These are phyloP conservation scores for Coniosporium apollinis DNA, from an alignment of 495 filamentous ascomycete species.

Conservation along the genomic window DNA sequence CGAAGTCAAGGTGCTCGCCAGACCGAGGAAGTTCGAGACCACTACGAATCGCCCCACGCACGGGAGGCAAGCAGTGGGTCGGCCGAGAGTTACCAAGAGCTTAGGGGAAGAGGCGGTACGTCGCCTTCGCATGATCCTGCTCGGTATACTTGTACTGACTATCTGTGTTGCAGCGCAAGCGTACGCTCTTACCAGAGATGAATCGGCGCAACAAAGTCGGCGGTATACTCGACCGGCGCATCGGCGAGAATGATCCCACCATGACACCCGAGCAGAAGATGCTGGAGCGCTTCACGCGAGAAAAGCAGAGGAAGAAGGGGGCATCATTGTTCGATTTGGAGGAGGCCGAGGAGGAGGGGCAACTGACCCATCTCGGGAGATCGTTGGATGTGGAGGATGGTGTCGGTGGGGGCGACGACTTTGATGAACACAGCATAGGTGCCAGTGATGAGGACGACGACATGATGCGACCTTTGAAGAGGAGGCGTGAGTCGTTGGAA, in stretches of 20 bases:
- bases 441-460: constrained; percentile 31
- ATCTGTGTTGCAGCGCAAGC: constrained; percentile 37
- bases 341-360: constrained; percentile 52
- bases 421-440: constrained; percentile 39
- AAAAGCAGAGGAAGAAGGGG: constrained; percentile 62
- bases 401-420: constrained; percentile 46
- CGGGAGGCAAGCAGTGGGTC: constrained; percentile 35
- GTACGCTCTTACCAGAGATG: constrained; percentile 74
- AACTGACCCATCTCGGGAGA: constrained; percentile 73
- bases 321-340: constrained; percentile 78
- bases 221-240: constrained; percentile 79
- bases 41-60: constrained; percentile 41
- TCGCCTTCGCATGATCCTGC: constrained; percentile 7
- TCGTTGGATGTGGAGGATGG: constrained; percentile 44
- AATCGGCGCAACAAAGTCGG: constrained; percentile 75
- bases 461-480: constrained; percentile 32
- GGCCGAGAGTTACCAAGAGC: constrained; percentile 72
- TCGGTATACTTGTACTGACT: background rate
- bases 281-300: constrained; percentile 72
- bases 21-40: constrained; percentile 59
- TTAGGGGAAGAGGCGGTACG: constrained; percentile 71
- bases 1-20: constrained; percentile 59
- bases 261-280: constrained; percentile 92
- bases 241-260: constrained; percentile 86
- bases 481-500: constrained; percentile 32